Base-by-base conservation (phyloP, 169 alveolate species). In the Eimeria sp. region DNA sequence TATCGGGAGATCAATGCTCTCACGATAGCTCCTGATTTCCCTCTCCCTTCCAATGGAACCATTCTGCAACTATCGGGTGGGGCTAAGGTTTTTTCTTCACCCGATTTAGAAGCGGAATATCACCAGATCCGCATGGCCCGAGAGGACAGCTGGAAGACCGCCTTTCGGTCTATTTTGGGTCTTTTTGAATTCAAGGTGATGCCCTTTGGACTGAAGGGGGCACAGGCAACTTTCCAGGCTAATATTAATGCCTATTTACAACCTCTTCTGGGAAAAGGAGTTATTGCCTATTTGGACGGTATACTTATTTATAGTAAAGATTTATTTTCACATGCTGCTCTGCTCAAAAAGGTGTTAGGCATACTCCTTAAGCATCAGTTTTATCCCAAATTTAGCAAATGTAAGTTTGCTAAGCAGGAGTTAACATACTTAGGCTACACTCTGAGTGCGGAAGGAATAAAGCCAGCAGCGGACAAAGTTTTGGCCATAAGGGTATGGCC, bases 201-300 rank as follows among this genome's bases (percentile, higher is more conserved):
- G 86, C 86, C 86, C 22, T 75, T 75, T 14, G 86, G 86, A 16
- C 40, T 51, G 40, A 80, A 51, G 43, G 89, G 89, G 4, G 89
- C 89, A n/a, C 89, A 67, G 2, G 89, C 72, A 7, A 80, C 72
- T 25, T 80, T 80, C n/a, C 70, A 80, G 51, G 63, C 89, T 7
- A 51, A n/a, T n/a, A 80, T 80, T 13, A 80, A 80, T 20, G 47
- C 58, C 43, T 43, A 20, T 18, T 20, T 78, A 27, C 65, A 47
- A 11, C 47, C 49, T 20, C 6, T 20, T 5, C 25, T 47, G 14
- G 88, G 88, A 4, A 27, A 78, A 4, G 88, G 61, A 22, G 88
- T 78, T n/a, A 47, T 78, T 4, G 65, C 70, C 1, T 78, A 78
- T 67, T 43, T 43, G 2, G 89, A 43, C 7, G 87, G n/a, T n/a